A percentile compares a stretch with the other conserved stretches of the same genome.
Conservation (phyloP, 2,329 filamentous ascomycete species). For the Paraconiothyrium brasiliense region DNA sequence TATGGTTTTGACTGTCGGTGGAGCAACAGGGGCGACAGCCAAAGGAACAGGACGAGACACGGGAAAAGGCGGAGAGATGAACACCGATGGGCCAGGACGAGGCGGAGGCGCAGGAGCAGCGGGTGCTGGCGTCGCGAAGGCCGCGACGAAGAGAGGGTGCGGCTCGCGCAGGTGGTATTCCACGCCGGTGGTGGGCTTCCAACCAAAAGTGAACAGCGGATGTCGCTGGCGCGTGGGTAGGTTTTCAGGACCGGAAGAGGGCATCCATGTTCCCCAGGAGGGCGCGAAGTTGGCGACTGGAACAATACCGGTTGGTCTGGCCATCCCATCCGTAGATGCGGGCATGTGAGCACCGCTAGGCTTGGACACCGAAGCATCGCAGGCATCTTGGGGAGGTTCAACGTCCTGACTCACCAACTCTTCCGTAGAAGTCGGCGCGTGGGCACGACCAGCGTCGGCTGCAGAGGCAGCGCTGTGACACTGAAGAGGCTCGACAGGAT, state of each 20-base stretch:
- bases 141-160: neutral
- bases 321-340: constrained; percentile 8
- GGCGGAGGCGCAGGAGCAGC: neutral
- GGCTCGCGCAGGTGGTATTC: neutral
- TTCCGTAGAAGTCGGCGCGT: constrained; percentile 12
- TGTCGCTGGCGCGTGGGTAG: neutral
- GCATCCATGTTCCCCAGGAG: neutral
- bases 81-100: neutral
- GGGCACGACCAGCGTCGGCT: constrained; percentile 8
- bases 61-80: neutral
- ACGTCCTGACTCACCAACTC: neutral
- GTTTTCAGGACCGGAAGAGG: neutral
- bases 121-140: neutral
- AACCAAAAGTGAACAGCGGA: neutral
- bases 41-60: neutral
- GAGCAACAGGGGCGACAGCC: neutral
- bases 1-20: too few relatives aligned
- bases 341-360: neutral
- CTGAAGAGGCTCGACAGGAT: constrained; percentile 8
- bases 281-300: neutral
- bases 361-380: neutral
- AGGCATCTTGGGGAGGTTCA: constrained; percentile 6
- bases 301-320: neutral
- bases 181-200: neutral
- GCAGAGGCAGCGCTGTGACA: neutral